A percentile compares a stretch with the other conserved stretches of the same genome.
Evolutionary conservation across 495 filamentous ascomycete species (phyloP).

Genomic region (Hypoxylon fragiforme): DNA sequence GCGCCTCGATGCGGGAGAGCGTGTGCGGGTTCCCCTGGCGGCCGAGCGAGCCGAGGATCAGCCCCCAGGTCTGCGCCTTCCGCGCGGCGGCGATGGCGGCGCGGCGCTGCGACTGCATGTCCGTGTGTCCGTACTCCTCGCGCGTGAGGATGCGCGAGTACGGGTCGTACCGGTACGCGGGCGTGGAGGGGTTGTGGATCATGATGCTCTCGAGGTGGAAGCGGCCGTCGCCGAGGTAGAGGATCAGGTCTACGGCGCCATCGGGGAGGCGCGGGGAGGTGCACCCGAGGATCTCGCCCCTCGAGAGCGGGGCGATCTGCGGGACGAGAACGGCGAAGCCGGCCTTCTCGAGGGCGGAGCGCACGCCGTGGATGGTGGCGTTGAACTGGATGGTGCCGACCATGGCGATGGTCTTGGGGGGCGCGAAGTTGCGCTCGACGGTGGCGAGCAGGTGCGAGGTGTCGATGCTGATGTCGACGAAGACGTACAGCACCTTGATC

Average conservation of each 20-base stretch:
- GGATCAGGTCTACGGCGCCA: constrained; percentile 69
- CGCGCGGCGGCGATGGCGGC: constrained; percentile 76
- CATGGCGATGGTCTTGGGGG: constrained; percentile 84
- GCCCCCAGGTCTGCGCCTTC: constrained; percentile 81
- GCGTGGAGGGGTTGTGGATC: constrained; percentile 92
- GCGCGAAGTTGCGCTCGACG: constrained; percentile 82
- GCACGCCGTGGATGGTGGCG: constrained; percentile 84
- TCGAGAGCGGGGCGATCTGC: constrained; percentile 88
- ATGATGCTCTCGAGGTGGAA: constrained; percentile 98
- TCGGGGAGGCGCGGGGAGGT: constrained; percentile 77
- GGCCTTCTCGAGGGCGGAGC: constrained; percentile 70
- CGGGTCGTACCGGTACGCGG: constrained; percentile 95
- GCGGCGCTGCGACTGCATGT: constrained; percentile 80
- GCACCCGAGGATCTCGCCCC: constrained; percentile 94
- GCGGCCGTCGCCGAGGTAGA: constrained; percentile 94
- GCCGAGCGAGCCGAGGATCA: constrained; percentile 90
- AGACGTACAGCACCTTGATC: constrained; percentile 96
- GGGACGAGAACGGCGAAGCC: constrained; percentile 86
- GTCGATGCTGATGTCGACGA: constrained; percentile 97
- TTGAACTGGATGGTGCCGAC: constrained; percentile 99
- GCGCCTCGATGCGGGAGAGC: constrained; percentile 78
- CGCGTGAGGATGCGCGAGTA: constrained; percentile 89
- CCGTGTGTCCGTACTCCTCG: constrained; percentile 85
- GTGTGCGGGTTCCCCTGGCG: constrained; percentile 96
- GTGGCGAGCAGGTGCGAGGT: constrained; percentile 81